phyloP scores from a whole-genome alignment of 2,329 filamentous ascomycete species.

The Sporothrix pseudoabietina region DNA sequence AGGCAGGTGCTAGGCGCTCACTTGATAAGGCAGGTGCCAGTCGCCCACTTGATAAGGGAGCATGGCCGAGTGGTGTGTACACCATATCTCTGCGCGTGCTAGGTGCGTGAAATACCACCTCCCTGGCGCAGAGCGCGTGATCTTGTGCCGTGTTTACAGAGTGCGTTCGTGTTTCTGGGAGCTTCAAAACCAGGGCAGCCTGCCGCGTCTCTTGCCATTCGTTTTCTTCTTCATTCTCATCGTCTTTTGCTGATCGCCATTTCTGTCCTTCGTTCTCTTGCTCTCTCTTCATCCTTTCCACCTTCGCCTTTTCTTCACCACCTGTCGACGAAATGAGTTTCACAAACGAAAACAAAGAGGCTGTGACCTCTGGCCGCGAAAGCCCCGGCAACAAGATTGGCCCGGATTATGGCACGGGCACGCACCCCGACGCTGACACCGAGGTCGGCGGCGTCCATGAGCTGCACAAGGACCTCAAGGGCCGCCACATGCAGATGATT shows the following conservation, averaged over 20 bases:
- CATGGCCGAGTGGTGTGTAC: not conserved
- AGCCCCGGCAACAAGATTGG: not conserved
- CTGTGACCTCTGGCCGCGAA: not conserved
- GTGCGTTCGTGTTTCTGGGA: not conserved
- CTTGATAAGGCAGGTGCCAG: not conserved
- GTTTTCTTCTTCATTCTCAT: not conserved
- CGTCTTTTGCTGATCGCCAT: not conserved
- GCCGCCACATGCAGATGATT: conserved; percentile 53
- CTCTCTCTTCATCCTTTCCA: not conserved
- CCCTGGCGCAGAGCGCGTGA: not conserved
- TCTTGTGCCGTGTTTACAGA: not conserved
- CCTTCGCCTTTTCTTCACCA: not conserved
- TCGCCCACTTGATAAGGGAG: not conserved
- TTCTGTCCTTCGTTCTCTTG: not conserved
- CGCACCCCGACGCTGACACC: not conserved
- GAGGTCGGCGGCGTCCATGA: not conserved
- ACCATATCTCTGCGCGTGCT: not conserved
- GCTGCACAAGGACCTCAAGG: conserved; percentile 44
- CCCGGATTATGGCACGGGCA: not conserved
- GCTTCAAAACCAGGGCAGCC: not conserved
- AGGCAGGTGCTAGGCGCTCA: not conserved
- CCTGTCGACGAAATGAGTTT: not conserved
- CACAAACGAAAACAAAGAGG: not conserved
- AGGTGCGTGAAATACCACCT: not conserved
- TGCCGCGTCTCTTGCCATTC: not conserved